phyloP scores from a whole-genome alignment of 2,329 filamentous ascomycete species.

The Cercospora sp. region DNA sequence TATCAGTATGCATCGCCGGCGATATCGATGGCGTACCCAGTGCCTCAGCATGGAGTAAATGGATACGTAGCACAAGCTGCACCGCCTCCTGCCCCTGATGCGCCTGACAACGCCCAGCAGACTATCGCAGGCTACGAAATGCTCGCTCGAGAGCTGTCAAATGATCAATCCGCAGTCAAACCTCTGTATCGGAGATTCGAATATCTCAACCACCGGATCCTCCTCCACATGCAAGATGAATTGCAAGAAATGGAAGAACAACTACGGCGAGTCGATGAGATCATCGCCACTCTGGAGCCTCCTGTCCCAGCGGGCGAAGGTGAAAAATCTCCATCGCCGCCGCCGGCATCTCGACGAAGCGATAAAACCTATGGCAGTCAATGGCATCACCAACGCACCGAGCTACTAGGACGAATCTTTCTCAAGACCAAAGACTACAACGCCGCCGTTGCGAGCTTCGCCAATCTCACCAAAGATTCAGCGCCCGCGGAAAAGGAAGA shows the following conservation, averaged over 20 bases:
- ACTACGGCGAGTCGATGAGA: constrained; percentile 67
- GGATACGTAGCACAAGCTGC: constrained; percentile 20
- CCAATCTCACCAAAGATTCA: constrained; percentile 53
- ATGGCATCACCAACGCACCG: constrained; percentile 60
- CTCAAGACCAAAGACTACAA: constrained; percentile 69
- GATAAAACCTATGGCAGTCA: constrained; percentile 58
- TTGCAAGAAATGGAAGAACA: constrained; percentile 78
- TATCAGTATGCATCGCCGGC: constrained; percentile 31
- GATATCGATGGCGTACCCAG: constrained; percentile 12
- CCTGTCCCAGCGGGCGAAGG: constrained; percentile 19
- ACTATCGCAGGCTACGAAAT: constrained; percentile 60
- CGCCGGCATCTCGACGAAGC: constrained; percentile 60
- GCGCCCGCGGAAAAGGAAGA: constrained; percentile 54
- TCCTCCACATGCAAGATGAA: constrained; percentile 84
- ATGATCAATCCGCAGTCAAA: constrained; percentile 23
- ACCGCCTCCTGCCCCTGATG: constrained; percentile 34
- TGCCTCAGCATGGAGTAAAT: constrained; percentile 19
- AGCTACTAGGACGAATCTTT: constrained; percentile 63
- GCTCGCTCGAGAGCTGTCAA: constrained; percentile 57
- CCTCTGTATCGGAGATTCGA: constrained; percentile 85
- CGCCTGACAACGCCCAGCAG: constrained; percentile 34
- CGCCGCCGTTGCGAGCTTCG: constrained; percentile 61
- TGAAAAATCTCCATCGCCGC: background rate
- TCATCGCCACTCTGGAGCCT: constrained; percentile 47
- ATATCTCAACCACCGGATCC: constrained; percentile 74